phyloP scores from a whole-genome alignment of 352 stramenopile species.

The Salisapilia sapeloensis region DNA sequence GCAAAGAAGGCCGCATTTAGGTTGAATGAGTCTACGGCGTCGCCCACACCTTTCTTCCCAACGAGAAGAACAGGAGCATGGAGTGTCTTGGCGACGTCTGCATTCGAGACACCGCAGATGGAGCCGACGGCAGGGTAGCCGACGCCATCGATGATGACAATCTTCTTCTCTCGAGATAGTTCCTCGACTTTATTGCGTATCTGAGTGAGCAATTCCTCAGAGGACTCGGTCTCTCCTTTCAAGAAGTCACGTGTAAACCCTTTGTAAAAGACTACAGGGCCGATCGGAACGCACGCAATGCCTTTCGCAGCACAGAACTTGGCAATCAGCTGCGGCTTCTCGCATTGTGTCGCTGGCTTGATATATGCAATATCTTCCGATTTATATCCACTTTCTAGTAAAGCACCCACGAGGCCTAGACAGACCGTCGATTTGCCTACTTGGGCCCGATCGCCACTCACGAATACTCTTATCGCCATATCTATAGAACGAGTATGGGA shows the following conservation, averaged over 20 bases:
- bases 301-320: constrained; percentile 84
- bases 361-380: constrained; percentile 91
- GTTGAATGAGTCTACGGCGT: constrained; percentile 96
- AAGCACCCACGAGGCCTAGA: constrained; percentile 83
- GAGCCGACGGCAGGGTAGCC: constrained; percentile 87
- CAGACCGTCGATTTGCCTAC: constrained; percentile 95
- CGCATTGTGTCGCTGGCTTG: constrained; percentile 96
- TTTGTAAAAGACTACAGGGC: constrained; percentile 93
- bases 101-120: constrained; percentile 69
- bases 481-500: no score
- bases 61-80: constrained; percentile 86
- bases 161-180: constrained; percentile 72
- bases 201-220: constrained; percentile 68
- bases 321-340: constrained; percentile 87
- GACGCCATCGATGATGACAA: constrained; percentile 94
- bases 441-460: constrained; percentile 71
- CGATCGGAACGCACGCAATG: constrained; percentile 80
- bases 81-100: constrained; percentile 37
- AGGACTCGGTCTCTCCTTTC: constrained; percentile 77
- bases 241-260: constrained; percentile 95
- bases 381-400: constrained; percentile 57
- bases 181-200: constrained; percentile 76
- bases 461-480: constrained; percentile 33
- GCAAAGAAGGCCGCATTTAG: constrained; percentile 94
- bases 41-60: constrained; percentile 90